Evolutionary conservation across 2,329 filamentous ascomycete species (phyloP).

Genomic region (Pseudocercospora vitis): DNA sequence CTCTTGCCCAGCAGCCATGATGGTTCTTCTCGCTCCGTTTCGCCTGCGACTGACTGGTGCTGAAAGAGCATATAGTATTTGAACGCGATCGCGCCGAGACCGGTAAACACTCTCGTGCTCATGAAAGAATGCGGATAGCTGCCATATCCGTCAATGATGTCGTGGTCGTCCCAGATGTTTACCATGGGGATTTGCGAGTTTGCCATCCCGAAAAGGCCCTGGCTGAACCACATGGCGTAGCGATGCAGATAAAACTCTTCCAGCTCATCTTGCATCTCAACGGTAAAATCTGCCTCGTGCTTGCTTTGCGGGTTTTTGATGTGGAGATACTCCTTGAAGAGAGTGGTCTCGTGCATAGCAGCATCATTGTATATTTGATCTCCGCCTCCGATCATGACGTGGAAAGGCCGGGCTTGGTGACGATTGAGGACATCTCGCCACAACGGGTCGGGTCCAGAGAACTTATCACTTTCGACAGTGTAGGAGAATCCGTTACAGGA

Average conservation of each 20-base stretch:
- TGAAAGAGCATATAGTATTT: slow-evolving; percentile 99
- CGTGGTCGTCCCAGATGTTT: slow-evolving; percentile 95
- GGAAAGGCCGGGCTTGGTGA: slow-evolving; percentile 90
- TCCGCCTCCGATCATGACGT: slow-evolving; percentile 96
- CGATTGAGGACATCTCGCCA: slow-evolving; percentile 94
- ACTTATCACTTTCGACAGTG: slow-evolving; percentile 71
- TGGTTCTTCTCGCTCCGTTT: slow-evolving; percentile 79
- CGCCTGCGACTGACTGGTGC: slow-evolving; percentile 81
- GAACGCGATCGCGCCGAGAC: slow-evolving; percentile 86
- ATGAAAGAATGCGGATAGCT: slow-evolving; percentile 92
- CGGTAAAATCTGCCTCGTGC: slow-evolving; percentile 72
- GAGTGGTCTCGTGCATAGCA: slow-evolving; percentile 69
- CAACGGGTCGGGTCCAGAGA: slow-evolving; percentile 90
- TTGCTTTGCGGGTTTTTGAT: slow-evolving; percentile 80
- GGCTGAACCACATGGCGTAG: slow-evolving; percentile 94
- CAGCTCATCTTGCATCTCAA: slow-evolving; percentile 82
- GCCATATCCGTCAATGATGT: slow-evolving; percentile 71
- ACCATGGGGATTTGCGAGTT: slow-evolving; percentile 96
- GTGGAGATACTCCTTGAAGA: slow-evolving; percentile 81
- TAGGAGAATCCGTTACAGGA: slow-evolving; percentile 95
- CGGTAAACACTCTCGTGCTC: slow-evolving; percentile 82
- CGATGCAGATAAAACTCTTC: slow-evolving; percentile 85
- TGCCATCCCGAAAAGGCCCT: slow-evolving; percentile 89
- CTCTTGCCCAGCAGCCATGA: slow-evolving; percentile 82
- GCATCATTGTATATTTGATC: slow-evolving; percentile 96